phyloP scores from a whole-genome alignment of 202 grass and related monocot genomes.

The Saccharum hybrid region DNA sequence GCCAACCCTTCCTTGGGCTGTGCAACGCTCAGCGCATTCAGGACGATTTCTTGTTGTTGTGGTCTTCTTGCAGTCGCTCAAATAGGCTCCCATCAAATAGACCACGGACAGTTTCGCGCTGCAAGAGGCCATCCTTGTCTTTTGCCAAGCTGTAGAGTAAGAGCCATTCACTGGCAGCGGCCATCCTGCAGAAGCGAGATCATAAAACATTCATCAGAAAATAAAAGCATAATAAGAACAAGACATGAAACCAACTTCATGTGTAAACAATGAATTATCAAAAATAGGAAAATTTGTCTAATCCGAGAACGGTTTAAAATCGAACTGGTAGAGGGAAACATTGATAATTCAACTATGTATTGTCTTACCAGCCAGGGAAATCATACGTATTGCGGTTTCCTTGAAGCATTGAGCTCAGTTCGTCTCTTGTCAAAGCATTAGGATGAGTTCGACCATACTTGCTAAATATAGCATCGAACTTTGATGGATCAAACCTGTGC shows the following conservation, averaged over 20 bases:
- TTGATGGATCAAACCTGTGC: conserved; percentile 67
- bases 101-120: conserved; percentile 50
- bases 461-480: conserved; percentile 74
- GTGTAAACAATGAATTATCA: neutral
- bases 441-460: conserved; percentile 57
- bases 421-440: conserved; percentile 56
- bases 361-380: conserved; percentile 56
- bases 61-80: conserved; percentile 45
- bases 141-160: conserved; percentile 58
- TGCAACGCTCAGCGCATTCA: neutral
- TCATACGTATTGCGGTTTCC: conserved; percentile 59
- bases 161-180: conserved; percentile 47
- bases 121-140: conserved; percentile 54
- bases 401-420: conserved; percentile 53
- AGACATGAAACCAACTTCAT: neutral
- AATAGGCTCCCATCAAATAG: conserved; percentile 69
- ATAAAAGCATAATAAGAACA: neutral
- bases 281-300: neutral
- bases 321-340: neutral
- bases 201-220: neutral
- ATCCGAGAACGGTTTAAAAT: neutral
- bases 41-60: conserved; percentile 43
- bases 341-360: neutral
- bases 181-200: conserved; percentile 11
- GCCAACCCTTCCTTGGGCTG: neutral